Evolutionary conservation across 495 filamentous ascomycete genomes (phyloP).

Genomic region (Glarea lozoyensis): DNA sequence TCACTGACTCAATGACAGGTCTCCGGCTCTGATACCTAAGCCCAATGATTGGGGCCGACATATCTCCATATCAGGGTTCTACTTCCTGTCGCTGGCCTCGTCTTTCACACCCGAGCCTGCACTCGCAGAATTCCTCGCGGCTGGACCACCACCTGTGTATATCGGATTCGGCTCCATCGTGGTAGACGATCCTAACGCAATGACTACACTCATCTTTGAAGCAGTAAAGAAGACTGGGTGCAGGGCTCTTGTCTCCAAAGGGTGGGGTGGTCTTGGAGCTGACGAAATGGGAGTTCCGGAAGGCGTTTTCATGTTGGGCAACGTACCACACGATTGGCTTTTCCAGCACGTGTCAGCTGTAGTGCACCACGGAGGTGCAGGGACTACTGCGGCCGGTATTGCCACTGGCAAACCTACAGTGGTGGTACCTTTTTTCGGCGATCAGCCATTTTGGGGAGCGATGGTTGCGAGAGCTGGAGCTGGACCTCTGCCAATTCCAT

Average conservation of each 20-base stretch:
- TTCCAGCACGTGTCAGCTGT: conserved; percentile 68
- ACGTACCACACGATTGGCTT: conserved; percentile 76
- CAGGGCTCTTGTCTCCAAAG: conserved; percentile 68
- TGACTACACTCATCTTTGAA: conserved; percentile 61
- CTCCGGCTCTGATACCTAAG: conserved; percentile 71
- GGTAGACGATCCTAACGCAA: conserved; percentile 58
- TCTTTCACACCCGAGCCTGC: conserved; percentile 55
- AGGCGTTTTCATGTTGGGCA: conserved; percentile 67
- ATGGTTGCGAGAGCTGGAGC: conserved; percentile 67
- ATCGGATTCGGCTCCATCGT: conserved; percentile 81
- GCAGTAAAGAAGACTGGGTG: conserved; percentile 56
- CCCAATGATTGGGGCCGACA: conserved; percentile 67
- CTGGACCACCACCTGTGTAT: conserved; percentile 64
- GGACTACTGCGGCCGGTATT: conserved; percentile 71
- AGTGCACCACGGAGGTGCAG: conserved; percentile 76
- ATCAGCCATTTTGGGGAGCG: conserved; percentile 76
- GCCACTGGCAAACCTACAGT: conserved; percentile 60
- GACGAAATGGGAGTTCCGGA: conserved; percentile 52
- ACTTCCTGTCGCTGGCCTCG: conserved; percentile 56
- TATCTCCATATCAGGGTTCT: conserved; percentile 66
- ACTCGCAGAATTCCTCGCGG: conserved; percentile 53
- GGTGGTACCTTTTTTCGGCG: conserved; percentile 78
- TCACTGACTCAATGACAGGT: conserved; percentile 26
- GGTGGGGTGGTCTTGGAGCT: conserved; percentile 69
- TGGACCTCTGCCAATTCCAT: conserved; percentile 62